Evolutionary conservation across 2,329 filamentous ascomycete genomes (phyloP).

Genomic region (Metarhizium rileyi): DNA sequence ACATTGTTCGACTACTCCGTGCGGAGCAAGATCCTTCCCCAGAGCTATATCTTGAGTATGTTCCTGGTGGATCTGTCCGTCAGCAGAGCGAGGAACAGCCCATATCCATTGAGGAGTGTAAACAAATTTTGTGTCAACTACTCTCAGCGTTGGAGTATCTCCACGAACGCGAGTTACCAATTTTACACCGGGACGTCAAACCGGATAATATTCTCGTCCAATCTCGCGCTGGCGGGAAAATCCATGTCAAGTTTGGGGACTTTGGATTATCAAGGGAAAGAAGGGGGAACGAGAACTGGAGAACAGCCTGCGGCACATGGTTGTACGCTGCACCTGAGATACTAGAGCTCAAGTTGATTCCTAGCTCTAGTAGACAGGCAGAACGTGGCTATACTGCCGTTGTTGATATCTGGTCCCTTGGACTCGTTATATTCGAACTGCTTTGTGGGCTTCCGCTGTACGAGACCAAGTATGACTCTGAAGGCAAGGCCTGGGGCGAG

Average conservation of each 20-base stretch:
- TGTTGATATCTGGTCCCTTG: slow-evolving; percentile 87
- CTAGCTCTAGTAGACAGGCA: slow-evolving; percentile 40
- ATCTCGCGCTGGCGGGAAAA: slow-evolving; percentile 47
- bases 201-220: slow-evolving; percentile 82
- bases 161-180: slow-evolving; percentile 47
- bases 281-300: slow-evolving; percentile 80
- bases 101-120: slow-evolving; percentile 8
- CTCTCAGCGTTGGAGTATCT: slow-evolving; percentile 11
- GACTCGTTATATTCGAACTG: slow-evolving; percentile 51
- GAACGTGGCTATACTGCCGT: slow-evolving; percentile 87
- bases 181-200: slow-evolving; percentile 88
- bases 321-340: slow-evolving; percentile 89
- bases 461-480: not conserved
- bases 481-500: not conserved
- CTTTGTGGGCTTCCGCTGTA: slow-evolving; percentile 2
- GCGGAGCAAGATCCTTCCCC: not conserved
- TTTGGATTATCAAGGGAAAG: slow-evolving; percentile 89
- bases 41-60: slow-evolving; percentile 9
- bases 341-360: no score
- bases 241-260: slow-evolving; percentile 73
- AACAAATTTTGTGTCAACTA: no score
- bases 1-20: slow-evolving; percentile 10
- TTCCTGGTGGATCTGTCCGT: slow-evolving; percentile 5
- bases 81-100: slow-evolving; percentile 5
- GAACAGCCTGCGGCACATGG: slow-evolving; percentile 82